phyloP scores from a whole-genome alignment of 2,329 filamentous ascomycete genomes.

The Mycosphaerella sp. region DNA sequence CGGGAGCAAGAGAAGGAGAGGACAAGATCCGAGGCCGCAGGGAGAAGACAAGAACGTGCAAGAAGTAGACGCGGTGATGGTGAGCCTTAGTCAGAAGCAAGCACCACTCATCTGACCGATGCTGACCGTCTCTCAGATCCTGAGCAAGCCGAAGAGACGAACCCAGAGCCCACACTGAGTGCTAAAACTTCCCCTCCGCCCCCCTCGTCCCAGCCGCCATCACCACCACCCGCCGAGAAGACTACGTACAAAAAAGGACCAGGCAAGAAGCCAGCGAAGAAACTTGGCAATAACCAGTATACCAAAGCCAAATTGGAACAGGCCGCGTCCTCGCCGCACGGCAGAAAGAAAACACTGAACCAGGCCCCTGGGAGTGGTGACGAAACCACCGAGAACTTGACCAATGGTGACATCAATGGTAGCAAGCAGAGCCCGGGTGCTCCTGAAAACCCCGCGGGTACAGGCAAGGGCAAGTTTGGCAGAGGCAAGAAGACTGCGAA shows the following conservation, averaged over 20 bases:
- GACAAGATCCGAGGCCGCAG: constrained; percentile 66
- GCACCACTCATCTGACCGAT: neutral
- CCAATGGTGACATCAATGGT: constrained; percentile 34
- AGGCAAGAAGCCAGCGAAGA: constrained; percentile 51
- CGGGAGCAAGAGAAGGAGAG: constrained; percentile 61
- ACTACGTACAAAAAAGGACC: constrained; percentile 56
- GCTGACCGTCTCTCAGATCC: constrained; percentile 11
- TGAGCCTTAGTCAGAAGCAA: constrained; percentile 38
- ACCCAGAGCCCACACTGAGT: constrained; percentile 43
- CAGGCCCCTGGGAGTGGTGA: constrained; percentile 31
- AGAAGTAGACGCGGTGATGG: constrained; percentile 77
- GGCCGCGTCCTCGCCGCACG: constrained; percentile 45
- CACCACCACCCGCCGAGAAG: constrained; percentile 37
- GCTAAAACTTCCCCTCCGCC: constrained; percentile 35
- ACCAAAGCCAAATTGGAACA: constrained; percentile 53
- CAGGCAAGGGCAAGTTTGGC: constrained; percentile 32
- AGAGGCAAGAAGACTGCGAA: constrained; percentile 28
- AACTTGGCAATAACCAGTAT: constrained; percentile 72
- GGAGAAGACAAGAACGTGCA: constrained; percentile 72
- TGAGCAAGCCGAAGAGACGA: constrained; percentile 63
- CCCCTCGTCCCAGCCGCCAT: constrained; percentile 39
- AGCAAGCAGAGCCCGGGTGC: constrained; percentile 35
- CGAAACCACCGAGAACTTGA: constrained; percentile 33
- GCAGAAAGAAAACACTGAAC: constrained; percentile 25
- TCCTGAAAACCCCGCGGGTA: constrained; percentile 40